Base-by-base conservation (phyloP, 2,329 filamentous ascomycete species). In the Aspergillus neotritici region DNA sequence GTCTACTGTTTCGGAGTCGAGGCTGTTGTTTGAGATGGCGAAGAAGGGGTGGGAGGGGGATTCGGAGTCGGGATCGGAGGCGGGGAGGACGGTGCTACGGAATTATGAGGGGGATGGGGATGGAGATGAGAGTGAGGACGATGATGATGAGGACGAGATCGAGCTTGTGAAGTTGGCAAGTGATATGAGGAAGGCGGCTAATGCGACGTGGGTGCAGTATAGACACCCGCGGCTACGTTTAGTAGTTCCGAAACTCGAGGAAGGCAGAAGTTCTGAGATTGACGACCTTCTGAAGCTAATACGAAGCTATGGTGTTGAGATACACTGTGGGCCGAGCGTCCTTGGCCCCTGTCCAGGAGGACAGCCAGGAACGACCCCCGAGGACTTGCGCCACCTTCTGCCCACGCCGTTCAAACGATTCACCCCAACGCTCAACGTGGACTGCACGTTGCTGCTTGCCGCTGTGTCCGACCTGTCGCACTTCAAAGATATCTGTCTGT, bases 381-480 rank as follows among this genome's bases (percentile, higher is more conserved):
- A 47, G 12, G 48, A 56, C 7, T 56, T 71, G 40, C 43, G 45
- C 11, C 54, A 52, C 34, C 61, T 71, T n/a, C 56, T 71, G 15
- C 68, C 69, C 14, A 59, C 66, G 35, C 61, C 63, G 11, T 66
- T 65, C 55, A 63, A 66, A 37, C 58, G 61, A 15, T 63, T 72
- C 50, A 73, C 69, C n/a, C 34, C 63, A 8, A 66, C 62, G 9
- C 49, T 75, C 34, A 73, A 74, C 50, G 63, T 73, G 37, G 72
- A 76, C 48, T 72, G 70, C 51, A 87, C 84, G 1, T 78, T 87
- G 36, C 73, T 90, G 5, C 75, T 90, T 4, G 84, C 84, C 4
- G 69, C 89, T 2, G 77, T 84, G 1, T 87, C 84, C 0, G 86
- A 90, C 54, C 79, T 89, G 17, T 84, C 82, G 2, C 83, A 89